phyloP scores from a whole-genome alignment of 139 green algal genomes.

The Micromonas commoda region DNA sequence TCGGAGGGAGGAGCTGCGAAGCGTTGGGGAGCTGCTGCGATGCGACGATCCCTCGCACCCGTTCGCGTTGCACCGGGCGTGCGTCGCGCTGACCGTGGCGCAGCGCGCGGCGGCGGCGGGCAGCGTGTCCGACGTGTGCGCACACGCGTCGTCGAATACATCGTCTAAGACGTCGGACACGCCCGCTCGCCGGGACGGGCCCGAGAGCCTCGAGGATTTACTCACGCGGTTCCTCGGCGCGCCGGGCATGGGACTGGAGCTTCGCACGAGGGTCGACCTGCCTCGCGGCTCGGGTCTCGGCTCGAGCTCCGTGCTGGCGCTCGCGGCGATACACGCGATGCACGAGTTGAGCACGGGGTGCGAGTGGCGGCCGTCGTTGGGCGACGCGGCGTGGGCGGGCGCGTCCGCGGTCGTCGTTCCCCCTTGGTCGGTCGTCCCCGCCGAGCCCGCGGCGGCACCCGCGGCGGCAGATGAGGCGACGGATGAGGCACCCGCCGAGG shows the following conservation, averaged over 20 bases:
- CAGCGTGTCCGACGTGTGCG: neutral
- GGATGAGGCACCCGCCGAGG: neutral
- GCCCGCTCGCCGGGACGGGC: neutral
- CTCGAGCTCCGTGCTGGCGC: slow-evolving; percentile 36
- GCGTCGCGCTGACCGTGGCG: neutral
- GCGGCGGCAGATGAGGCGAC: neutral
- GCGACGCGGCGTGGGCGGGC: too few relatives aligned
- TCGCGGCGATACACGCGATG: slow-evolving; percentile 34
- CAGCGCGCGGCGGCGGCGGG: neutral
- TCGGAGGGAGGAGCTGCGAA: neutral
- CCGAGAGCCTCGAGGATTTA: neutral
- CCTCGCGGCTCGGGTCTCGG: slow-evolving; percentile 37
- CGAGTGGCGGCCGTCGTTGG: neutral
- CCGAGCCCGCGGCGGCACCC: too few relatives aligned
- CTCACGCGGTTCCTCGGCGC: neutral
- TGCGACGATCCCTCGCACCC: neutral
- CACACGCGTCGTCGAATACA: too few relatives aligned
- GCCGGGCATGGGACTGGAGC: neutral
- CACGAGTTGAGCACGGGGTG: neutral
- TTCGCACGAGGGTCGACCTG: slow-evolving; percentile 30
- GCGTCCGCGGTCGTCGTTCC: too few relatives aligned
- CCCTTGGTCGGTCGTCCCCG: too few relatives aligned
- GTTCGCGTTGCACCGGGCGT: slow-evolving; percentile 16
- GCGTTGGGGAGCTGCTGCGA: neutral
- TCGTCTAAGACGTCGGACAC: neutral